Percentiles rank a stretch among this genome's conserved stretches.
These are phyloP conservation scores for Grosmannia huntii DNA, from an alignment of 2,329 filamentous ascomycete genomes.

Conservation along the genomic window DNA sequence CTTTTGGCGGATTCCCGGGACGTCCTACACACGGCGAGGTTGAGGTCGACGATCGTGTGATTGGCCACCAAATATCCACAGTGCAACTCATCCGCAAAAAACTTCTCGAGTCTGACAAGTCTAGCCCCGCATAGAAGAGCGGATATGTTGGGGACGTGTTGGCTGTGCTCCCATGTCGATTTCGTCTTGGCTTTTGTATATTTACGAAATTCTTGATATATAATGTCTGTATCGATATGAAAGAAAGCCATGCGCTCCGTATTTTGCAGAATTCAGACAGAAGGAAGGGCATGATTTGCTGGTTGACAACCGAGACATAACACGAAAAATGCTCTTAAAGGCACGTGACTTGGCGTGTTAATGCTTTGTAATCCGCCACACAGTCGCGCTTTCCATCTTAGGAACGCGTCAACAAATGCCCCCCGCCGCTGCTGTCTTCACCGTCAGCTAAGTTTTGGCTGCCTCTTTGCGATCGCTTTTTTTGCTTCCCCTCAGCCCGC, in stretches of 20 bases:
- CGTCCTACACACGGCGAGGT: slow-evolving; percentile 1
- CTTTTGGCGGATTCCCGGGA: slow-evolving; percentile 13
- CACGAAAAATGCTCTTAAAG: slow-evolving; percentile 1
- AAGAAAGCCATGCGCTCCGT: too few species aligned
- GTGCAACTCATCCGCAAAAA: slow-evolving; percentile 6
- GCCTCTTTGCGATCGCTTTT: neutral
- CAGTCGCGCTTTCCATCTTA: slow-evolving; percentile 11
- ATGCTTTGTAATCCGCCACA: slow-evolving; percentile 6
- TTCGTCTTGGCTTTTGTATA: neutral
- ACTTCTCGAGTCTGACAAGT: slow-evolving; percentile 11
- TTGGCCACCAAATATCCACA: neutral
- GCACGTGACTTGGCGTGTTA: slow-evolving; percentile 13
- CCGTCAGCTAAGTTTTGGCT: neutral
- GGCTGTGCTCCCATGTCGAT: too few species aligned
- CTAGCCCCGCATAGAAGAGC: neutral
- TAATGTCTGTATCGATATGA: too few species aligned
- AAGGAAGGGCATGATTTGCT: neutral
- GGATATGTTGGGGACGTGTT: neutral
- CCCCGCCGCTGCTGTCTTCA: slow-evolving; percentile 3
- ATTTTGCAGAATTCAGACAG: too few species aligned
- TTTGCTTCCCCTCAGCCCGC: neutral
- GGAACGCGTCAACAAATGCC: slow-evolving; percentile 12
- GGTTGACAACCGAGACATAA: neutral
- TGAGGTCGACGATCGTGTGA: neutral
- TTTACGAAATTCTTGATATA: neutral